Percentiles rank a stretch among this genome's conserved stretches.
These are phyloP conservation scores for Phlegmacium glaucopus DNA, from an alignment of 768 basidiomycete species.

Conservation along the genomic window DNA sequence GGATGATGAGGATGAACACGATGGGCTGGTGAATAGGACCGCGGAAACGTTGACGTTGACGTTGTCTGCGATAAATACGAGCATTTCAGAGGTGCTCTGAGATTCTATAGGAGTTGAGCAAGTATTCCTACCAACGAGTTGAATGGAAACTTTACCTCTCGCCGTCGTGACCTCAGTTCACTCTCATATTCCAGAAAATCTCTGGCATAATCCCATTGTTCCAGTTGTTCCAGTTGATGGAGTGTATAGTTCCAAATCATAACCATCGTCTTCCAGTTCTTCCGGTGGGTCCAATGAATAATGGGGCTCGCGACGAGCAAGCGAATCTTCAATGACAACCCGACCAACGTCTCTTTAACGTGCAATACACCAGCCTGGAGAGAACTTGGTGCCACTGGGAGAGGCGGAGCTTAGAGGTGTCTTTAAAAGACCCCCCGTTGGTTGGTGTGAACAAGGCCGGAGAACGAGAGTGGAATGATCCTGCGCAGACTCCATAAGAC, in stretches of 20 bases:
- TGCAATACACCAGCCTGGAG: slow-evolving; percentile 65
- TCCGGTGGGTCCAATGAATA: slow-evolving; percentile 19
- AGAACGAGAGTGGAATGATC: slow-evolving; percentile 63
- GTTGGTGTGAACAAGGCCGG: slow-evolving; percentile 63
- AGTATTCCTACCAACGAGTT: slow-evolving; percentile 5
- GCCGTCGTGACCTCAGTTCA: slow-evolving; percentile 48
- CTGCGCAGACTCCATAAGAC: slow-evolving; percentile 56
- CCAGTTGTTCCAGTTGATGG: slow-evolving; percentile 67
- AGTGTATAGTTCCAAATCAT: slow-evolving; percentile 73
- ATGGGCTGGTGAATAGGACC: slow-evolving; percentile 45
- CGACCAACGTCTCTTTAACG: slow-evolving; percentile 64
- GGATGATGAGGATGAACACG: slow-evolving; percentile 62
- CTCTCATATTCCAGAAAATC: slow-evolving; percentile 75
- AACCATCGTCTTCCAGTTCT: slow-evolving; percentile 46
- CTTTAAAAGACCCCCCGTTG: slow-evolving; percentile 28
- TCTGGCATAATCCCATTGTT: slow-evolving; percentile 79
- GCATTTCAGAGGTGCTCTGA: slow-evolving; percentile 38
- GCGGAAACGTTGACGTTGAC: slow-evolving; percentile 27
- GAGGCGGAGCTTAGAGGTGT: slow-evolving; percentile 44
- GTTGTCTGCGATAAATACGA: slow-evolving; percentile 27
- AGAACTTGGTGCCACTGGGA: slow-evolving; percentile 69
- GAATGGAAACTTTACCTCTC: slow-evolving; percentile 47
- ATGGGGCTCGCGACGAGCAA: slow-evolving; percentile 51
- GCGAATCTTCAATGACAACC: slow-evolving; percentile 75
- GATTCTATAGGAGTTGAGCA: slow-evolving; percentile 24